These are phyloP conservation scores for Vaccinium corymbosum DNA, from an alignment of 148 eudicot genomes.

Conservation along the genomic window DNA sequence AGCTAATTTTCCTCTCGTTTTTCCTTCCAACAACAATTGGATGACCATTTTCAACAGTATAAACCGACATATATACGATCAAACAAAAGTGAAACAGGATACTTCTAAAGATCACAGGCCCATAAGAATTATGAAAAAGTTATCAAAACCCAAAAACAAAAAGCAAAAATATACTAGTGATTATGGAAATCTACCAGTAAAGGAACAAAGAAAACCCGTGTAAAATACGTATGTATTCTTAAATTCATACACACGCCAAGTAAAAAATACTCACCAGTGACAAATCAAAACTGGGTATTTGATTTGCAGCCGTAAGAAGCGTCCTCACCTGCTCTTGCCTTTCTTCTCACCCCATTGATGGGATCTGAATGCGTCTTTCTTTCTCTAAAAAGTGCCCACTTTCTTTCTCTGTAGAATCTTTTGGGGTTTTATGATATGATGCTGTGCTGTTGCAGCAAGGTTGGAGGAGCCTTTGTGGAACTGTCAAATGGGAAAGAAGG, in stretches of 20 bases:
- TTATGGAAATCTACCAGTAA: constrained; percentile 6
- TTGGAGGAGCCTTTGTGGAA: constrained; percentile 17
- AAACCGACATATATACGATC: not conserved
- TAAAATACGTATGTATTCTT: not conserved
- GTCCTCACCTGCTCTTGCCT: constrained; percentile 22
- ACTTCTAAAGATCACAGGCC: constrained; percentile 2
- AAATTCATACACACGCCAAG: not conserved
- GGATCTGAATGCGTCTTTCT: constrained; percentile 28
- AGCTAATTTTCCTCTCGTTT: not conserved
- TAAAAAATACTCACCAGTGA: constrained; percentile 13
- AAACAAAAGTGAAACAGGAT: not conserved
- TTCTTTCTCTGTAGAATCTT: constrained; percentile 21
- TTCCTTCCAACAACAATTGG: not conserved
- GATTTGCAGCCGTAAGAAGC: constrained; percentile 17
- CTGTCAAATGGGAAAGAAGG: constrained; percentile 5
- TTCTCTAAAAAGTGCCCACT: constrained; percentile 13
- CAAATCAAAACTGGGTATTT: constrained; percentile 11
- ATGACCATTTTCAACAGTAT: not conserved
- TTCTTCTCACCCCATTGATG: constrained; percentile 39
- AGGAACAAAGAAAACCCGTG: not conserved
- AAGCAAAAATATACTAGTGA: not conserved
- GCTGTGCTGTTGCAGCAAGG: constrained; percentile 14
- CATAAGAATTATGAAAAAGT: not conserved
- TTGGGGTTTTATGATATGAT: constrained; percentile 19
- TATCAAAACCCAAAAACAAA: not conserved